Evolutionary conservation across 345 rosid species (phyloP).

Genomic region (Eucalyptus virginea): DNA sequence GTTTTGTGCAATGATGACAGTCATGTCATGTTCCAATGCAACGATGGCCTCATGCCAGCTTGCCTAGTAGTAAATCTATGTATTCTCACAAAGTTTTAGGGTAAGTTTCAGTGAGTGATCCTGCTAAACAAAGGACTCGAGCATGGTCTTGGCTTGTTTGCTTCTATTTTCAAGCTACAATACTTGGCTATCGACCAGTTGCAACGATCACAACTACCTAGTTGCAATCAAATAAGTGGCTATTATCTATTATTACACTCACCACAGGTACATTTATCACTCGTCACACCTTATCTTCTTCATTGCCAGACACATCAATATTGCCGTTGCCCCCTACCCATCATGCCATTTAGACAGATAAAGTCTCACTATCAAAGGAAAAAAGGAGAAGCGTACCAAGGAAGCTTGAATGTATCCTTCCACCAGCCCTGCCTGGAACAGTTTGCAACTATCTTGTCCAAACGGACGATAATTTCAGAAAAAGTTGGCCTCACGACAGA

Average conservation of each 20-base stretch:
- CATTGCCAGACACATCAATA: neutral
- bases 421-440: conserved; percentile 91
- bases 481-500: conserved; percentile 54
- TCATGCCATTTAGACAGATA: neutral
- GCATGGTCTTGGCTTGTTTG: neutral
- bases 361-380: neutral
- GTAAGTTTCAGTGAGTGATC: neutral
- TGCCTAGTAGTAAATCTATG: neutral
- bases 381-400: conserved; percentile 48
- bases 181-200: neutral
- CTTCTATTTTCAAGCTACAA: neutral
- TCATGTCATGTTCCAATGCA: neutral
- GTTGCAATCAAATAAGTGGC: neutral
- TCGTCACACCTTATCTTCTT: neutral
- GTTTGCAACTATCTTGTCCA: conserved; percentile 53
- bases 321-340: neutral
- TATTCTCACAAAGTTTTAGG: neutral
- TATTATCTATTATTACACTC: neutral
- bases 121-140: neutral
- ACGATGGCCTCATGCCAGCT: neutral
- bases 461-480: conserved; percentile 70
- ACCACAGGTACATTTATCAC: neutral
- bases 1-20: neutral
- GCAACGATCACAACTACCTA: neutral
- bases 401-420: conserved; percentile 95